Conservation (phyloP, 192 early-diverging fungal species). For the Coemansia sp. region DNA sequence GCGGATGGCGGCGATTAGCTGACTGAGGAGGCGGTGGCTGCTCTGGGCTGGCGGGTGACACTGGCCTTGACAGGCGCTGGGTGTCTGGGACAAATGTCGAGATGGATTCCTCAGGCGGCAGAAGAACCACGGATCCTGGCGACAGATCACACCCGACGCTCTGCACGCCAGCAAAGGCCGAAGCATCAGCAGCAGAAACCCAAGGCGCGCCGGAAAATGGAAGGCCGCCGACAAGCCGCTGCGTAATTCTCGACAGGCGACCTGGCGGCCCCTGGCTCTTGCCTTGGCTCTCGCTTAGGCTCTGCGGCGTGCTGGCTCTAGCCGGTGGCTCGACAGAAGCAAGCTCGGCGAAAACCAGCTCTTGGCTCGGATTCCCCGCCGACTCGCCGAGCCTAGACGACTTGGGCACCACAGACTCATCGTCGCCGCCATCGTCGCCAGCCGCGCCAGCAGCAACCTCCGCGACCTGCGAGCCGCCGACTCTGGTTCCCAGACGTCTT, state of each 20-base stretch:
- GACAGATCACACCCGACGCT: background rate
- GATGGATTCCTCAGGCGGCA: background rate
- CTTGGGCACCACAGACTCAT: background rate
- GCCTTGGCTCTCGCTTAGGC: too few relatives aligned
- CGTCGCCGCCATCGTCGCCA: background rate
- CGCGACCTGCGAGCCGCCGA: background rate
- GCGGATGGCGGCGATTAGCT: too few relatives aligned
- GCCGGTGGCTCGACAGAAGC: too few relatives aligned
- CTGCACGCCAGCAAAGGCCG: too few relatives aligned
- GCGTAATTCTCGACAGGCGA: background rate
- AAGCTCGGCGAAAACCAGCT: too few relatives aligned
- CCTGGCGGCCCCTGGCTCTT: background rate
- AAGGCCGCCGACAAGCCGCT: background rate
- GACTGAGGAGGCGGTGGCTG: too few relatives aligned
- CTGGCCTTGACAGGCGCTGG: background rate
- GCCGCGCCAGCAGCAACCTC: background rate
- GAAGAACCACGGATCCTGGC: background rate
- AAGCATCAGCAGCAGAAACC: too few relatives aligned
- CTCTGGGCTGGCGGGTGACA: too few relatives aligned
- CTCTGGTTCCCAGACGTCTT: background rate
- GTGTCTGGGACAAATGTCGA: background rate
- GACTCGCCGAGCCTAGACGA: too few relatives aligned
- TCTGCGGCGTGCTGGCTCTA: too few relatives aligned
- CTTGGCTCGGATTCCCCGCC: too few relatives aligned
- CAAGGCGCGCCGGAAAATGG: background rate